Conservation (phyloP, 2,329 filamentous ascomycete genomes). For the Stemphylium lycopersici region DNA sequence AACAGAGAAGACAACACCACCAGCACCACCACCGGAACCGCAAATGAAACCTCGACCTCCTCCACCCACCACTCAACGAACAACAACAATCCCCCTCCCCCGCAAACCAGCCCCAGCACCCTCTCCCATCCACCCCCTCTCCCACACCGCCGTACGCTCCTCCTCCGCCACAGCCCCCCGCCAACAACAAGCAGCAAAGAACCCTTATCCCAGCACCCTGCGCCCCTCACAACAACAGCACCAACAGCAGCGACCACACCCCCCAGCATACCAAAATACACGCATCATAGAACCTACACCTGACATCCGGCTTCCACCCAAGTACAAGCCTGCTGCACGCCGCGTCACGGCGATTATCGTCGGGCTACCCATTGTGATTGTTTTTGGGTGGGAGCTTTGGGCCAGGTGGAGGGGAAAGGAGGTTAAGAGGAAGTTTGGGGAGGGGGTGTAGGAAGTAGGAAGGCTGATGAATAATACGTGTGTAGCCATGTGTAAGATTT, state of each 20-base stretch:
- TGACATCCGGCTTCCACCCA: constrained; percentile 30
- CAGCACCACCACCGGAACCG: constrained; percentile 15
- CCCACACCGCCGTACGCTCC: constrained; percentile 1
- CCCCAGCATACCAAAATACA: background rate
- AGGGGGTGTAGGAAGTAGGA: background rate
- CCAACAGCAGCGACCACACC: constrained; percentile 2
- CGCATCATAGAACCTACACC: constrained; percentile 30
- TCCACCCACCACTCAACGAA: constrained; percentile 5
- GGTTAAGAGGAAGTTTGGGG: constrained; percentile 24
- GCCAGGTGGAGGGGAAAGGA: constrained; percentile 29
- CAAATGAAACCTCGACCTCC: background rate
- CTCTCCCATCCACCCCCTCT: constrained; percentile 10
- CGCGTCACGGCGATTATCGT: constrained; percentile 45
- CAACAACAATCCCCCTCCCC: constrained; percentile 37
- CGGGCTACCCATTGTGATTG: constrained; percentile 41
- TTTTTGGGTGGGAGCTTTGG: constrained; percentile 43
- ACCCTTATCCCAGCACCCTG: background rate
- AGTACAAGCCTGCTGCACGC: constrained; percentile 43
- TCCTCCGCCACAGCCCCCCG: constrained; percentile 6
- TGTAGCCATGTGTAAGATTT: background rate
- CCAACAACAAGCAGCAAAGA: constrained; percentile 8
- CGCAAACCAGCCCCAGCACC: constrained; percentile 19
- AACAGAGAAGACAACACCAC: background rate
- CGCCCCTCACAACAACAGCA: background rate
- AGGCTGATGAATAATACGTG: background rate